These are phyloP conservation scores for Solanum bulbocastanum DNA, from an alignment of 257 asterid genomes.

Conservation along the genomic window DNA sequence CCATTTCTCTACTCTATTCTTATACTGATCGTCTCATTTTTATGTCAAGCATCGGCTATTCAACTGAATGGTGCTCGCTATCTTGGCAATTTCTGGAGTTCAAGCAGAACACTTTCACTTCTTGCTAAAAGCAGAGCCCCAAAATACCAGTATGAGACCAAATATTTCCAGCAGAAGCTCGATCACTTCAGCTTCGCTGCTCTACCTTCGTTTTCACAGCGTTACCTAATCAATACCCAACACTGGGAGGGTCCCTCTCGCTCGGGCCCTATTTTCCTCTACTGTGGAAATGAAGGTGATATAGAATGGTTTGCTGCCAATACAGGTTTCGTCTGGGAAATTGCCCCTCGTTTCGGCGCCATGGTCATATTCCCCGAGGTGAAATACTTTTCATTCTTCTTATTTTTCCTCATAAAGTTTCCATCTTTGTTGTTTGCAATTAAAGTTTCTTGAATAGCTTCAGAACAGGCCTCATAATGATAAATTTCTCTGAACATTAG, in stretches of 20 bases:
- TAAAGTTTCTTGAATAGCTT: background rate
- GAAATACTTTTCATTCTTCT: background rate
- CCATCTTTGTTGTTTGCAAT: background rate
- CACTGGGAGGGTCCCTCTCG: slow-evolving; percentile 63
- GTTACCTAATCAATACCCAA: slow-evolving; percentile 62
- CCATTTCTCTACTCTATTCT: slow-evolving; percentile 9
- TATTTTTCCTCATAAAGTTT: background rate
- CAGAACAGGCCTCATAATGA: background rate
- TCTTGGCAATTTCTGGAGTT: slow-evolving; percentile 27
- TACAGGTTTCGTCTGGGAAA: slow-evolving; percentile 83
- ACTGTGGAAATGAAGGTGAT: slow-evolving; percentile 91
- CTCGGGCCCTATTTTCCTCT: slow-evolving; percentile 65
- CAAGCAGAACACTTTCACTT: background rate
- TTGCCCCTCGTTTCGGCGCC: slow-evolving; percentile 77
- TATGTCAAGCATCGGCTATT: slow-evolving; percentile 5
- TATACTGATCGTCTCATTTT: slow-evolving; percentile 14
- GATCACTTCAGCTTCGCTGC: slow-evolving; percentile 80
- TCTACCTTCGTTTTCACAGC: slow-evolving; percentile 59
- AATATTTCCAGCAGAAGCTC: slow-evolving; percentile 62
- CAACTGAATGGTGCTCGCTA: slow-evolving; percentile 20
- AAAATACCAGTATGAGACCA: slow-evolving; percentile 51
- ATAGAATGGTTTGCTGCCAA: slow-evolving; percentile 91
- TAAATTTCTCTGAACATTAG: background rate
- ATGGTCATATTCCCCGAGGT: slow-evolving; percentile 88
- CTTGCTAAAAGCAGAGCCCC: slow-evolving; percentile 5